Base-by-base conservation (phyloP, 2,329 filamentous ascomycete genomes). In the Elsinoe perseae region DNA sequence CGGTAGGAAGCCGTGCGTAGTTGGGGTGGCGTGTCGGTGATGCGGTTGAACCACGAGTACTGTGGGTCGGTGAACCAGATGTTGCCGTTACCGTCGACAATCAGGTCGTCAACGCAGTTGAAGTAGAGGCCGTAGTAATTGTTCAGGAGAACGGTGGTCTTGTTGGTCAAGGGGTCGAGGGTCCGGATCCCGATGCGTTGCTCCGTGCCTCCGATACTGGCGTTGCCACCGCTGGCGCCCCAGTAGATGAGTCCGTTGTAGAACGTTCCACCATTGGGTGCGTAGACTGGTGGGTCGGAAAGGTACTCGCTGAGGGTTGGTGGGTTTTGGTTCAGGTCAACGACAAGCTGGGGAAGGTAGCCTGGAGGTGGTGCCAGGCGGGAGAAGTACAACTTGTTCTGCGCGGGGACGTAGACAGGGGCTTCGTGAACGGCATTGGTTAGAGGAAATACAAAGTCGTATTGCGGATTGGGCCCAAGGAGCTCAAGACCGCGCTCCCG, bases 11-110 rank as follows among this genome's bases (percentile, higher is more conserved):
- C 68, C 20, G 59, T 34, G 16, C 60, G 64, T 43, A 69, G 63
- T 50, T 66, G 67, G 3, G 63, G 69, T n/a, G 68, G 60, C 0
- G 70, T 70, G 56, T 72, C 70, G 56, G 48, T 57, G 14, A 57
- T 34, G 6, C 56, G 48, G 56, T 57, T 57, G 21, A 70, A 63
- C 65, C 68, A 73, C 20, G 63, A 66, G 58, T 73, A 73, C 9
- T 62, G 56, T 0, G 73, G 71, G 60, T 78, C 76, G 1, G 76
- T 77, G 65, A 78, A 78, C 74, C 75, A 78, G 40, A 79, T 66
- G 40, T 75, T 72, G 46, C 73, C 73, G 0, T 70, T 72, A 4
- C 64, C 61, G 28, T 74, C 70, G 42, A 76, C 70, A 40, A 57
- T 9, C 59, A 59, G 36, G 54, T 77, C 75, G 62, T 77, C 72